A percentile compares a stretch with the other conserved stretches of the same genome.
Conservation (phyloP, 2,329 filamentous ascomycete genomes). For the Fusarium dimerum region DNA sequence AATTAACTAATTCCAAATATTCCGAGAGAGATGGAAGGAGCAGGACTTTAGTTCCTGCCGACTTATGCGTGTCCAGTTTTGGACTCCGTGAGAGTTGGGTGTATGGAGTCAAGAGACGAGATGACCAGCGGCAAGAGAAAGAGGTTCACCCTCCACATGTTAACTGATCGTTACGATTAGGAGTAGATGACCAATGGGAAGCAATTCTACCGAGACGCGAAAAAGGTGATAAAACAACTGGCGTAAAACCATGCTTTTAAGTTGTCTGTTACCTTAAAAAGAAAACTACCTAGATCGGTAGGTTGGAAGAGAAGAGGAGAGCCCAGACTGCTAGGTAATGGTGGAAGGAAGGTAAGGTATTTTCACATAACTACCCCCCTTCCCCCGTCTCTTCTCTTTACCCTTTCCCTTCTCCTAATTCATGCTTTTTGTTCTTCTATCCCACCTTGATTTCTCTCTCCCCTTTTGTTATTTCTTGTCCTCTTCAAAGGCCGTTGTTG, state of each 20-base stretch:
- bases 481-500: conserved; percentile 21
- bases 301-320: conserved; percentile 1
- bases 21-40: neutral
- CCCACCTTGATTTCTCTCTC: neutral
- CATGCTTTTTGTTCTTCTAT: neutral
- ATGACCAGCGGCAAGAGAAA: neutral
- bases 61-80: neutral
- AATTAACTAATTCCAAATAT: neutral
- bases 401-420: neutral
- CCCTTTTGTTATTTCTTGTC: neutral
- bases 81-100: neutral
- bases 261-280: conserved; percentile 16
- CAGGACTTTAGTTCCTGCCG: neutral
- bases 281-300: conserved; percentile 3
- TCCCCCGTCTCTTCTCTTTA: conserved; percentile 34
- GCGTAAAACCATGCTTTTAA: conserved; percentile 6
- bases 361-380: conserved; percentile 41
- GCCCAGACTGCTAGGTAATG: conserved; percentile 21
- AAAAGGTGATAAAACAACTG: neutral
- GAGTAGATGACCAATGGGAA: neutral
- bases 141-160: neutral
- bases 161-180: neutral
- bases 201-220: too few relatives aligned
- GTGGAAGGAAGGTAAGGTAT: conserved; percentile 30
- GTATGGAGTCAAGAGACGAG: neutral